These are phyloP conservation scores for Phaeotremella skinneri DNA, from an alignment of 768 basidiomycete species.

Conservation along the genomic window DNA sequence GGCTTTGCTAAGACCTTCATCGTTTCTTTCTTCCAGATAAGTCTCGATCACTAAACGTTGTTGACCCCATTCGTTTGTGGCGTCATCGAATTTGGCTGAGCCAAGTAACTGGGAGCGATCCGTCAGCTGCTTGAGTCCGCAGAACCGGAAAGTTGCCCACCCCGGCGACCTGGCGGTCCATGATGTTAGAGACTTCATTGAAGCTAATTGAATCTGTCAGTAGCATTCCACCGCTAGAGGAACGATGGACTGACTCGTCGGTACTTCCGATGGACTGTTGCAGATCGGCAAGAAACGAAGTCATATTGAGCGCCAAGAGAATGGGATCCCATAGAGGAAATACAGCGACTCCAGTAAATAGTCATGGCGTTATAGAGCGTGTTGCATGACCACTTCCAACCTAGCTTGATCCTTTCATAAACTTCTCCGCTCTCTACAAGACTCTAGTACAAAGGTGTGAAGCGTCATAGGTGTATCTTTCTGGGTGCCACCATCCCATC, in stretches of 20 bases:
- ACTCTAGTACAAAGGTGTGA: too few relatives aligned
- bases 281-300: not conserved
- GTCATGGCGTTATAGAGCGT: too few relatives aligned
- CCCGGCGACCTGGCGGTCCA: not conserved
- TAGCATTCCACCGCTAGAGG: not conserved
- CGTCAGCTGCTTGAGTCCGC: not conserved
- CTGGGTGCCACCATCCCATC: too few relatives aligned
- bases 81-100: constrained; percentile 14
- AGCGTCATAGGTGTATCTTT: too few relatives aligned
- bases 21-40: constrained; percentile 13
- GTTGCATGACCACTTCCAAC: too few relatives aligned
- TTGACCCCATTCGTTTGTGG: constrained; percentile 27
- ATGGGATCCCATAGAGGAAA: not conserved
- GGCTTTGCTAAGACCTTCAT: constrained; percentile 22
- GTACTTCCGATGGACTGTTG: not conserved
- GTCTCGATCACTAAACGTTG: constrained; percentile 21
- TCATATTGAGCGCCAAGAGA: not conserved
- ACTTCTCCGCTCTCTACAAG: too few relatives aligned
- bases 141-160: not conserved
- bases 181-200: not conserved
- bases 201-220: not conserved
- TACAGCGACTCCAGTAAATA: too few relatives aligned
- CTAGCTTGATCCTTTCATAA: too few relatives aligned
- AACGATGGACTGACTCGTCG: not conserved
- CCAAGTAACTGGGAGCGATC: constrained; percentile 31